Conservation (phyloP, 306 rosid genomes). For the Pueraria montana region DNA sequence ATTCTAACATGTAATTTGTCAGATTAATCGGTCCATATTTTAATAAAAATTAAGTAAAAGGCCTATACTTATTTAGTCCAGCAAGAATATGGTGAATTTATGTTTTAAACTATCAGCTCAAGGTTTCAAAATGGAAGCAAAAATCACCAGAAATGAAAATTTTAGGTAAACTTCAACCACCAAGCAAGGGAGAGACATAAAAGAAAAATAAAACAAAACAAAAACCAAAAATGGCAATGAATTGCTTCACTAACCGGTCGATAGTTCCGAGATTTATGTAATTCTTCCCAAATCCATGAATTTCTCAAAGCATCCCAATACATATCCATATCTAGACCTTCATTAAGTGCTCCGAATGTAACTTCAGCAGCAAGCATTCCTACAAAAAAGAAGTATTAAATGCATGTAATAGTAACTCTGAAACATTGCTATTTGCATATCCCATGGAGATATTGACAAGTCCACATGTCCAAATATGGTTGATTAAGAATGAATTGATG, state of each 20-base stretch:
- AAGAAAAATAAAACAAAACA: not conserved
- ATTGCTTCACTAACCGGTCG: slow-evolving; percentile 74
- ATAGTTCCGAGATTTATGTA: slow-evolving; percentile 77
- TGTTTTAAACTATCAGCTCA: slow-evolving; percentile 13
- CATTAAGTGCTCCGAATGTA: slow-evolving; percentile 68
- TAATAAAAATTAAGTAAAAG: not conserved
- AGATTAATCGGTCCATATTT: not conserved
- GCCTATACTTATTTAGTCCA: slow-evolving; percentile 7
- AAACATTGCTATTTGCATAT: slow-evolving; percentile 14
- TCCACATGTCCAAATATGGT: slow-evolving; percentile 16
- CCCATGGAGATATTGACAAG: slow-evolving; percentile 12
- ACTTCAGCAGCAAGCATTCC: slow-evolving; percentile 99
- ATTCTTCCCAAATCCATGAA: slow-evolving; percentile 98
- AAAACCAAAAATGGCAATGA: slow-evolving; percentile 29
- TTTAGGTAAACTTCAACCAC: not conserved
- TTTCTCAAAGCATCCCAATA: slow-evolving; percentile 85
- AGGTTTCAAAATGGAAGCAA: slow-evolving; percentile 35
- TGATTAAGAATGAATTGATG: slow-evolving; percentile 39
- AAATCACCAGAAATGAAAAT: slow-evolving; percentile 10
- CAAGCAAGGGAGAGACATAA: slow-evolving; percentile 1
- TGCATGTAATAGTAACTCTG: slow-evolving; percentile 15
- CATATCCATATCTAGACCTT: slow-evolving; percentile 70
- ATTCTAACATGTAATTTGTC: slow-evolving; percentile 19
- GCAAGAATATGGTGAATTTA: slow-evolving; percentile 18
- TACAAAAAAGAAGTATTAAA: slow-evolving; percentile 46